Base-by-base conservation (phyloP, 805 yeast species). In the Candida awuae region DNA sequence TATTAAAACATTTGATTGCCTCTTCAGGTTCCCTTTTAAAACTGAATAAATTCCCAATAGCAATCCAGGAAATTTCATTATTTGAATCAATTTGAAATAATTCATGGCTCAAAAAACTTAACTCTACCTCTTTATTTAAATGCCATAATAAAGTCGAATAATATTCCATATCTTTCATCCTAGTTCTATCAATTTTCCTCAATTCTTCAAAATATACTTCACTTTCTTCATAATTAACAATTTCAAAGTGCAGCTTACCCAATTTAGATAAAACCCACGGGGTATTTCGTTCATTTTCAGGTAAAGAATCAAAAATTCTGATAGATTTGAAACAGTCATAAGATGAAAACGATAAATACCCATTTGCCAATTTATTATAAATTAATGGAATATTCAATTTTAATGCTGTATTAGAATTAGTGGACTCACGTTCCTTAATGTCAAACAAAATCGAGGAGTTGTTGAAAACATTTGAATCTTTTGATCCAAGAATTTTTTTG, bases 111-210 rank as follows among this genome's bases (percentile, higher is more conserved):
- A 92, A 66, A 51, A 71, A 77, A n/a, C 92, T 79, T 37, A 92
- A 67, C 39, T 80, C 88, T 16, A 76, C 73, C 34, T 83, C 87
- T 52, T 79, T 80, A 40, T 83, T 90, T 35, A 87, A 62, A 63
- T 92, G 97, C 98, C 98, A 90, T 42, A 90, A 66, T 21, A 87
- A 65, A 0, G 97, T 90, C 0, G 96, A 86, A 54, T 75, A 87
- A 50, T 79, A 77, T 53, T 92, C 97, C 92, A 90, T 85, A 55
- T 87, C 97, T 45, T 76, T 78, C 13, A 80, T 56, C 41, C 97
- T 68, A 9, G 88, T 83, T 30, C 90, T 73, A 60, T 87, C 95
- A 19, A 80, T 43, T 39, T 64, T 65, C 38, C 95, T 68, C 39
- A 92, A 66, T 47, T 68, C 69, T 14, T 62, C 61, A 53, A 84